Evolutionary conservation across 2,329 filamentous ascomycete species (phyloP).

Genomic region (Byssothecium circinans): DNA sequence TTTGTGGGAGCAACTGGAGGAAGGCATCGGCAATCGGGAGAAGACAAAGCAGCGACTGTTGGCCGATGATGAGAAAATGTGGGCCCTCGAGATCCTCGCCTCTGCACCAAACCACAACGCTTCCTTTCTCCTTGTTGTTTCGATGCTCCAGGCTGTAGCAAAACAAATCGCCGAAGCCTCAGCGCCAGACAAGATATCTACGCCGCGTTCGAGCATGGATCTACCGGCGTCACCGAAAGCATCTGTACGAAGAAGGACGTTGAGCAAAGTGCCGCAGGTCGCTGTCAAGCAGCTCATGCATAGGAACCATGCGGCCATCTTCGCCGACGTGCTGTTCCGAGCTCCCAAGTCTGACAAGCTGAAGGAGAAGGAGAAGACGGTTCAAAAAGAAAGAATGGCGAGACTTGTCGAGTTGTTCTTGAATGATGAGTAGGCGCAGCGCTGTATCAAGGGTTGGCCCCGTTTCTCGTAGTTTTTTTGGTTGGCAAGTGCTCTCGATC

Average conservation of each 20-base stretch:
- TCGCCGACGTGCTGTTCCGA: conserved; percentile 66
- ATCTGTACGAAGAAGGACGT: conserved; percentile 40
- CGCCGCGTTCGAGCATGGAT: conserved; percentile 30
- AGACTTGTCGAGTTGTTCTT: conserved; percentile 73
- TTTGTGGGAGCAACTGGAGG: conserved; percentile 61
- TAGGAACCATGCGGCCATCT: conserved; percentile 64
- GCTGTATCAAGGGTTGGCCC: too few species aligned
- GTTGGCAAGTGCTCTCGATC: too few species aligned
- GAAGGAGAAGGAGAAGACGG: conserved; percentile 62
- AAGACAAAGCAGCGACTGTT: conserved; percentile 47
- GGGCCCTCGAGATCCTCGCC: conserved; percentile 72
- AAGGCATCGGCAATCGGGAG: conserved; percentile 32
- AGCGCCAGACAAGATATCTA: conserved; percentile 22
- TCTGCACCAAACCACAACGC: conserved; percentile 77
- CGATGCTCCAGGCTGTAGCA: conserved; percentile 67
- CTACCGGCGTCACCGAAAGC: conserved; percentile 38
- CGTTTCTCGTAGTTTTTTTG: too few species aligned
- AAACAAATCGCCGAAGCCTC: conserved; percentile 52
- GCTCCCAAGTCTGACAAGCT: conserved; percentile 37
- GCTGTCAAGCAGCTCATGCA: conserved; percentile 63
- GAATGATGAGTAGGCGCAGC: conserved; percentile 1
- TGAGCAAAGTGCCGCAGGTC: conserved; percentile 52
- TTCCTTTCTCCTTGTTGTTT: conserved; percentile 82
- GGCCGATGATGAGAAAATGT: conserved; percentile 60
- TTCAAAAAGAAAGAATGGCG: conserved; percentile 64